Percentiles rank a stretch among this genome's conserved stretches.
Evolutionary conservation across 495 filamentous ascomycete genomes (phyloP).

Genomic region (Sabuloglossum arenarium): DNA sequence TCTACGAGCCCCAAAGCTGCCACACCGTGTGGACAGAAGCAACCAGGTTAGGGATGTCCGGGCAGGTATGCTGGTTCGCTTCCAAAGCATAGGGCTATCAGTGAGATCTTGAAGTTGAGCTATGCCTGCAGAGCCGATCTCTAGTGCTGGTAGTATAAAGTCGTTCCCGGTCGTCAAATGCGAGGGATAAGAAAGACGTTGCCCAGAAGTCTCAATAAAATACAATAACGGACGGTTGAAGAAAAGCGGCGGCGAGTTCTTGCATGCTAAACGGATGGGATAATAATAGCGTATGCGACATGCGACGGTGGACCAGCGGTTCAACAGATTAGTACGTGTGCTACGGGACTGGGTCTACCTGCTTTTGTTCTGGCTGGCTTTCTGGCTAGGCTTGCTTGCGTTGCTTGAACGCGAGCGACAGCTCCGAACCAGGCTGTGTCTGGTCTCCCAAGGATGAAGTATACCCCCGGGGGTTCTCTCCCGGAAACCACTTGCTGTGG

Average conservation of each 20-base stretch:
- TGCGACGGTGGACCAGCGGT: background rate
- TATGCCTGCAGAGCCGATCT: conserved; percentile 3
- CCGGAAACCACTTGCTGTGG: background rate
- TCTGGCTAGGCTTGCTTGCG: background rate
- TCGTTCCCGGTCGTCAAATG: background rate
- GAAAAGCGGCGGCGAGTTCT: background rate
- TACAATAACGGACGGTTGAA: background rate
- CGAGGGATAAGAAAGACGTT: background rate
- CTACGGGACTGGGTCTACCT: background rate
- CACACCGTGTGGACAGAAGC: background rate
- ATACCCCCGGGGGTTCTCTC: background rate
- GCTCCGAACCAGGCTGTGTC: background rate
- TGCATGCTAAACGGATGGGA: background rate
- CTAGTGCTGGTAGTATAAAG: background rate
- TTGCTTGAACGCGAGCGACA: background rate
- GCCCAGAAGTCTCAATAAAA: background rate
- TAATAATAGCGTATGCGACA: conserved; percentile 1
- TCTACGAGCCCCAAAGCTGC: background rate
- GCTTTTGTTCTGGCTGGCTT: background rate
- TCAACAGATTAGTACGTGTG: background rate
- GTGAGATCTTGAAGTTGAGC: conserved; percentile 1
- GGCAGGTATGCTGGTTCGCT: background rate
- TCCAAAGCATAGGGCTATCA: background rate
- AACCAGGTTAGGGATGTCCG: background rate
- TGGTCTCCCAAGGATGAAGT: background rate